These are phyloP conservation scores for Colletotrichum acutatum DNA, from an alignment of 2,329 filamentous ascomycete genomes.

Conservation along the genomic window DNA sequence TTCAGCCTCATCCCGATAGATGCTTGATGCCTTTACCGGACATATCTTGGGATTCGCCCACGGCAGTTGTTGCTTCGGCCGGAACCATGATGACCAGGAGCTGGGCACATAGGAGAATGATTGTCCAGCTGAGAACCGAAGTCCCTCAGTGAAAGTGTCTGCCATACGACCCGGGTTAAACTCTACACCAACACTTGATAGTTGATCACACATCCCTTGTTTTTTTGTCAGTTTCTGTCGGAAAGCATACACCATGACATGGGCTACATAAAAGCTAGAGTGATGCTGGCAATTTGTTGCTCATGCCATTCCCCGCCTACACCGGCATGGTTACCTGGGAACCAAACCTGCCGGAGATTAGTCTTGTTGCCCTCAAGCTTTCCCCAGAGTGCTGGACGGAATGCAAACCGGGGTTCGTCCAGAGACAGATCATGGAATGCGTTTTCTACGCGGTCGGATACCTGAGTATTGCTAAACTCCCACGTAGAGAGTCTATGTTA, in stretches of 20 bases:
- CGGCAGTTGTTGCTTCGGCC: not conserved
- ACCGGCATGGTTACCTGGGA: constrained; percentile 77
- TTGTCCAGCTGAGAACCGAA: constrained; percentile 10
- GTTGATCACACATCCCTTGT: constrained; percentile 66
- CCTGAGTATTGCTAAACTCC: constrained; percentile 63
- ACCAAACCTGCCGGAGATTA: constrained; percentile 67
- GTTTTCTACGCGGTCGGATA: constrained; percentile 64
- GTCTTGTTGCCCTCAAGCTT: constrained; percentile 51
- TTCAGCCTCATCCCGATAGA: constrained; percentile 51
- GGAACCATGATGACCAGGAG: constrained; percentile 1
- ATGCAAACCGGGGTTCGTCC: constrained; percentile 65
- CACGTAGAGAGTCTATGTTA: constrained; percentile 39
- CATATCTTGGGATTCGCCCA: constrained; percentile 16
- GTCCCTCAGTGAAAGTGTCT: not conserved
- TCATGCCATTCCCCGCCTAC: constrained; percentile 74
- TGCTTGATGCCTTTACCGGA: not conserved
- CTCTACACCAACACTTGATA: constrained; percentile 61
- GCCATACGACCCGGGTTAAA: constrained; percentile 48
- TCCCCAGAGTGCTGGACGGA: constrained; percentile 66
- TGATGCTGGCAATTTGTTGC: constrained; percentile 54
- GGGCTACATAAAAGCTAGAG: constrained; percentile 49
- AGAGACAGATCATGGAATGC: constrained; percentile 69
- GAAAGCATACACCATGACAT: not conserved
- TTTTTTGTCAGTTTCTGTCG: not conserved
- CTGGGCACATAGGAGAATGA: not conserved